Base-by-base conservation (phyloP, 2,329 filamentous ascomycete genomes). In the Zelopaecilomyces penicillatus region DNA sequence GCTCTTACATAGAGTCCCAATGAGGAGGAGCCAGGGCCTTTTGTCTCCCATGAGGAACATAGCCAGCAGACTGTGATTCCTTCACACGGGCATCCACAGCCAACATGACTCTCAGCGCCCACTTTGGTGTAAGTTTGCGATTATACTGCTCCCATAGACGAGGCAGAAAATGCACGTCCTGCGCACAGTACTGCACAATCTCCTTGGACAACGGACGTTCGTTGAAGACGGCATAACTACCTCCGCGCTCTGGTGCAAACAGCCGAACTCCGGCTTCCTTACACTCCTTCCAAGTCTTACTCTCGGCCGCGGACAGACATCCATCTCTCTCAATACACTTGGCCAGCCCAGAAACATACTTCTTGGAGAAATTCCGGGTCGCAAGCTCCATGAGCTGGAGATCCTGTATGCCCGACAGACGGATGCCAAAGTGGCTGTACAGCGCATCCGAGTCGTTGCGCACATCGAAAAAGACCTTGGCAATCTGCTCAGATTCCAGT, bases 391-490 rank as follows among this genome's bases (percentile, higher is more conserved):
- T 73, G 1, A 82, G 62, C 53, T 82, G 76, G 0, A 82, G 43
- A 50, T 82, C 75, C 3, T 69, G 48, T 7, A 80, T 54, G 0
- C 73, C 69, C 0, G 50, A 46, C 0, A 81, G 52, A 0, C 45
- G 27, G 48, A 82, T 62, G 0, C 53, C 35, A 49, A 61, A 78
- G 31, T 67, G 70, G 37, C 37, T 54, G 52, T 64, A 76, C 0
- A 82, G 57, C 0, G 76, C 75, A 50, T 80, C 72, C 0, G 77
- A 75, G 51, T 80, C 75, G 49, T 74, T 75, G 3, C 76, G 72
- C 11, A 82, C 64, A 47, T 82, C 77, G 52, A 79, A 81, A 47
- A 81, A 67, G 30, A 73, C 69, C 50, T 81, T 80, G 0, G 60
- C 57, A 12, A 52, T 51, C 9, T 39, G 6, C 0, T 48, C 5